phyloP scores from a whole-genome alignment of 31 red algal species.

The Asparagopsis taxiformis region DNA sequence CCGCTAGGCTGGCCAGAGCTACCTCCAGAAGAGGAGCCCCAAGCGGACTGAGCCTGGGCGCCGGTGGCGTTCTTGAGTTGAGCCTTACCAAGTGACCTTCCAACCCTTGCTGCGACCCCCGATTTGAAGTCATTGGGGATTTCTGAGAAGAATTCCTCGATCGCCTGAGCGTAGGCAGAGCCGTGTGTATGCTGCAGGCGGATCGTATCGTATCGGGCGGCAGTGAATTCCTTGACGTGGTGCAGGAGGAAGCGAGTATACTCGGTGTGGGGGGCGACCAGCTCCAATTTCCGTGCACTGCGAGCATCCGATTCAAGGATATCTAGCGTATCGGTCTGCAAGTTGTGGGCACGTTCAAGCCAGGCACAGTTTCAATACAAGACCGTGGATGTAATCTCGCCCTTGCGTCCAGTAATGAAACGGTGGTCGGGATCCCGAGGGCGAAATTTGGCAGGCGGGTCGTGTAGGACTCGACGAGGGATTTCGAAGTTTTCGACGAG shows the following conservation, averaged over 20 bases:
- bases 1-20: neutral
- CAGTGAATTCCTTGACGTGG: too few relatives aligned
- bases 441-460: neutral
- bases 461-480: neutral
- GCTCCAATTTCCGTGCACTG: neutral
- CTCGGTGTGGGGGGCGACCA: neutral
- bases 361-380: neutral
- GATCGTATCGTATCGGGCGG: too few relatives aligned
- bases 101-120: too few relatives aligned
- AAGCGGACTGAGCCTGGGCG: too few relatives aligned
- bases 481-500: neutral
- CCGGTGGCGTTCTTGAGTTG: too few relatives aligned
- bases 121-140: too few relatives aligned
- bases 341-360: neutral
- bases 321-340: too few relatives aligned
- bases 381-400: neutral
- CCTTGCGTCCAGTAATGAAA: neutral
- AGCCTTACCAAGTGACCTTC: too few relatives aligned
- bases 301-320: neutral
- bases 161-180: too few relatives aligned
- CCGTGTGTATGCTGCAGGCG: too few relatives aligned
- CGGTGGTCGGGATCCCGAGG: neutral
- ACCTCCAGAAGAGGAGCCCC: neutral
- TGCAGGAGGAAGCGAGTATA: too few relatives aligned
- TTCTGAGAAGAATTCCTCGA: too few relatives aligned